Evolutionary conservation across 2,329 filamentous ascomycete species (phyloP).

Genomic region (Fusarium secorum): DNA sequence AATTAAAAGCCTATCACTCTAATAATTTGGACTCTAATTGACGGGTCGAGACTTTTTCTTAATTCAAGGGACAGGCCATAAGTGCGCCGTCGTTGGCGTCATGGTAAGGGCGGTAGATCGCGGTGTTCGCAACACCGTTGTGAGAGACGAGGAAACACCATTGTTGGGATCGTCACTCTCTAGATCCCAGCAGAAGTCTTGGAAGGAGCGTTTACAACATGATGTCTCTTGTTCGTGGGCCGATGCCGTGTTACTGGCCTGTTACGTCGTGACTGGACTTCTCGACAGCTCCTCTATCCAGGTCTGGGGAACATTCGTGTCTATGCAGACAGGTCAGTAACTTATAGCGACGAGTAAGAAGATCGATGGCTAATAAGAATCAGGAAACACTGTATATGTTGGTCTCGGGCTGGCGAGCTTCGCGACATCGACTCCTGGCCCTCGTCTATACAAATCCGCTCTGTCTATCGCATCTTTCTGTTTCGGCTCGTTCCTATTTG

Average conservation of each 20-base stretch:
- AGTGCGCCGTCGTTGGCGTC: neutral
- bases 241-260: constrained; percentile 73
- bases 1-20: neutral
- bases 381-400: constrained; percentile 80
- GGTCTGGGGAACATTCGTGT: constrained; percentile 82
- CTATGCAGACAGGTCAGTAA: constrained; percentile 77
- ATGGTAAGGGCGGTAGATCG: constrained; percentile 6
- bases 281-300: constrained; percentile 79
- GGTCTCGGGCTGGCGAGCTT: constrained; percentile 65
- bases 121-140: neutral
- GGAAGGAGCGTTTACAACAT: constrained; percentile 12
- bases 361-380: neutral
- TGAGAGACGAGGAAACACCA: constrained; percentile 33
- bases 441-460: constrained; percentile 62
- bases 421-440: constrained; percentile 49
- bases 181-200: neutral
- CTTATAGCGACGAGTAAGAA: neutral
- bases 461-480: constrained; percentile 76
- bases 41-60: neutral
- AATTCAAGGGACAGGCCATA: fast-evolving
- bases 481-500: constrained; percentile 75
- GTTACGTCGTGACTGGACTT: constrained; percentile 79
- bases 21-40: neutral
- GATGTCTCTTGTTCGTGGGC: constrained; percentile 60
- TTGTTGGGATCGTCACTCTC: constrained; percentile 4